A percentile compares a stretch with the other conserved stretches of the same genome.
These are phyloP conservation scores for Sphagnum fallax DNA, from an alignment of 228 moss, liverwort and hornwort genomes.

Conservation along the genomic window DNA sequence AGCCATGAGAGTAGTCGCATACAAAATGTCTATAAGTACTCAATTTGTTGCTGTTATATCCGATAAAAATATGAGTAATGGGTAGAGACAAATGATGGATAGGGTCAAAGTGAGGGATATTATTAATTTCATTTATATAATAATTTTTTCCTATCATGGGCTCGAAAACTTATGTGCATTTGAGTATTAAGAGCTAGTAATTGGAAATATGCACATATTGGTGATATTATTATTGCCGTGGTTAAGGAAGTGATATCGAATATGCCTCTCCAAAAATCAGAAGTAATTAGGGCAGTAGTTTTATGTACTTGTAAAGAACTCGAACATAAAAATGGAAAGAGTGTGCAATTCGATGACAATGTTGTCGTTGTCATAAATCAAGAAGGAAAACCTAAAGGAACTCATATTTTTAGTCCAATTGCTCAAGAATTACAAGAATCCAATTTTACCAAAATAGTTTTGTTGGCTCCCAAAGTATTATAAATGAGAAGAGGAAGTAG, in stretches of 20 bases:
- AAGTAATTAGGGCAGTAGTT: slow-evolving; percentile 3
- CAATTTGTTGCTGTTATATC: too few species aligned
- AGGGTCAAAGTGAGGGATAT: too few species aligned
- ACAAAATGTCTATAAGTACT: too few species aligned
- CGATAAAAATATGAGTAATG: too few species aligned
- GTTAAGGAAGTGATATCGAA: slow-evolving; percentile 1
- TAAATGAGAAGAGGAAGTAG: not conserved
- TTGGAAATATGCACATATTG: slow-evolving; percentile 4
- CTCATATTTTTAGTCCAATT: slow-evolving; percentile 12
- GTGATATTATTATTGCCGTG: slow-evolving; percentile 4
- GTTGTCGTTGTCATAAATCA: slow-evolving; percentile 14
- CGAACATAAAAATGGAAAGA: slow-evolving; percentile 1
- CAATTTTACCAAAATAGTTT: slow-evolving; percentile 17
- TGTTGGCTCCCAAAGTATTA: slow-evolving; percentile 11
- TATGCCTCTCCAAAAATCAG: slow-evolving; percentile 2
- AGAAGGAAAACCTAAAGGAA: slow-evolving; percentile 21
- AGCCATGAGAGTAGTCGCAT: too few species aligned
- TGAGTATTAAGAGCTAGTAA: slow-evolving; percentile 1
- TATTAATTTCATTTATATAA: too few species aligned
- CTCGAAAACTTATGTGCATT: slow-evolving; percentile 3
- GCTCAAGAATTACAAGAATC: slow-evolving; percentile 10
- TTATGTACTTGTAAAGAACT: slow-evolving; percentile 5
- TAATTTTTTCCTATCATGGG: too few species aligned
- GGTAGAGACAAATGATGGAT: not conserved
- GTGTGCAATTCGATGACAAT: slow-evolving; percentile 11